Evolutionary conservation across 768 basidiomycete species (phyloP), one percentile per base, ranked within the genome.

Genomic region (Russula sp.): DNA sequence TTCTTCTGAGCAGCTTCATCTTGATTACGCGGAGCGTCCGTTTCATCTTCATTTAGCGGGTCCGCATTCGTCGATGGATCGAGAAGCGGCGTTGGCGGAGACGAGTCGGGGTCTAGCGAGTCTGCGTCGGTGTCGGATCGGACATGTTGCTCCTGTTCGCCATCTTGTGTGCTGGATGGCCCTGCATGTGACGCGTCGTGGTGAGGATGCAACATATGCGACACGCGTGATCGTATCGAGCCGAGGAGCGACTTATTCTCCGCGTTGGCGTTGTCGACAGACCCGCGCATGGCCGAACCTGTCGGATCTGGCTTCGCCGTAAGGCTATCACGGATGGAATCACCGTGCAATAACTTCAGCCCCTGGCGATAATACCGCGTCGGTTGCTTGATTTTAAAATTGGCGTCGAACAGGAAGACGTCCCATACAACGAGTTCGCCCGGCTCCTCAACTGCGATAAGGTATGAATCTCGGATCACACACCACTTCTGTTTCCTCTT

Each of bases 341-440:
- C 60, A 66, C 75, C 48, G 61, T 84, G 82, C 64, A 89, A 74
- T 24, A 94, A 76, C 67, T 86, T 85, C 34, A 98, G 76, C 5
- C 92, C 91, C 70, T 92, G 89, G 18, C 94, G 86, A 71, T 94
- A 94, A 69, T 90, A 89, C 40, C 96, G 82, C 71, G 84, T 88
- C 1, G 96, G 96, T n/a, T 92, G 84, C 71, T 94, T 86, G 59
- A 98, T 93, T 57, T 81, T 80, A 72, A 99, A 98, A 71, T 94
- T 89, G 0, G 83, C 76, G 73, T 98, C 96, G 57, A 98, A 78
- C 46, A 98, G 80, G 76, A 99, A 96, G 14, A 98, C 94, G 64
- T 98, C 96, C 85, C 89, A 92, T 44, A 97, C 77, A n/a, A 77
- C 78, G n/a, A 88, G 78, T 90, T 95, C 88, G 64, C 92, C 94